Percentiles rank a stretch among this genome's conserved stretches.
phyloP scores from a whole-genome alignment of 1,139 yeast species.

The Blastobotrys aristatus region DNA sequence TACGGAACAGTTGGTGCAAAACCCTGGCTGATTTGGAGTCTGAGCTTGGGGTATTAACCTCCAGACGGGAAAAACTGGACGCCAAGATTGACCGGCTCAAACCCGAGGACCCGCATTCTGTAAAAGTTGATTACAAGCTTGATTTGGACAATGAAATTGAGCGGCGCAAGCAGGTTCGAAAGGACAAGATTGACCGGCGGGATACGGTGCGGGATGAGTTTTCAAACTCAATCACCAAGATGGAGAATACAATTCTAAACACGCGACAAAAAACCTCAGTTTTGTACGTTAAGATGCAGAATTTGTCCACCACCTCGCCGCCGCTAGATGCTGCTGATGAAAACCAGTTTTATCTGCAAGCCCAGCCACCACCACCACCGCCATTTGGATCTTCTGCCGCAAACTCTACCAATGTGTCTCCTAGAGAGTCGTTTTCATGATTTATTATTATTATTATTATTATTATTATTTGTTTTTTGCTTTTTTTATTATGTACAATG shows the following conservation, averaged over 20 bases:
- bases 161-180: conserved; percentile 19
- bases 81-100: conserved; percentile 22
- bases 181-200: conserved; percentile 23
- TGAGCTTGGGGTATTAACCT: conserved; percentile 19
- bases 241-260: conserved; percentile 33
- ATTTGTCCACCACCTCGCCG: neutral
- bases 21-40: conserved; percentile 22
- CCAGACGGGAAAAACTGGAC: conserved; percentile 26
- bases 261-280: conserved; percentile 20
- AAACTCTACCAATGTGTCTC: conserved; percentile 4
- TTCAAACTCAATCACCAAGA: conserved; percentile 32
- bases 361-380: neutral
- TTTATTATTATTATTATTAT: neutral
- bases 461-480: neutral
- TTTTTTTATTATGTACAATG: neutral
- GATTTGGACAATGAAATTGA: conserved; percentile 17
- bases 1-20: conserved; percentile 22
- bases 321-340: neutral
- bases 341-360: neutral
- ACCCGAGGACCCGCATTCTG: neutral
- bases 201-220: conserved; percentile 31
- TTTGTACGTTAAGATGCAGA: conserved; percentile 11
- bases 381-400: too few species aligned
- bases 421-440: conserved; percentile 8
- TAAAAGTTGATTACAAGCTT: conserved; percentile 17